These are phyloP conservation scores for Jamesozyma spencerorum DNA, from an alignment of 805 yeast species.

Conservation along the genomic window DNA sequence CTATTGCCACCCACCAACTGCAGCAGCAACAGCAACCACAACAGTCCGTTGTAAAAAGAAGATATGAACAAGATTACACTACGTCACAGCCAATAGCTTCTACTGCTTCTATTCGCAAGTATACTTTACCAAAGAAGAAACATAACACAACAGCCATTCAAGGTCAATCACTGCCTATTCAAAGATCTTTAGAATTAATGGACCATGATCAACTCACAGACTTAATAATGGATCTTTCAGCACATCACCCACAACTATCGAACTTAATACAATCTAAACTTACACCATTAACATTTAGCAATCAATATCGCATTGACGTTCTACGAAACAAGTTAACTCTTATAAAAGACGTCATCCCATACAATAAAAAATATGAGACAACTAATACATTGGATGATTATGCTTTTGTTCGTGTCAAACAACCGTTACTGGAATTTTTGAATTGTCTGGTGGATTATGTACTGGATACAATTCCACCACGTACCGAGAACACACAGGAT, in stretches of 20 bases:
- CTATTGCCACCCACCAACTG: background rate
- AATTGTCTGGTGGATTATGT: constrained; percentile 29
- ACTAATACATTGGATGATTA: constrained; percentile 24
- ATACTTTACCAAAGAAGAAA: constrained; percentile 13
- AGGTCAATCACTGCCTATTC: constrained; percentile 26
- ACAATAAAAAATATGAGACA: constrained; percentile 16
- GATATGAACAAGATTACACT: too few relatives aligned
- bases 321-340: constrained; percentile 19
- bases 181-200: constrained; percentile 28
- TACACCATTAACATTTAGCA: constrained; percentile 9
- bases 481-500: constrained; percentile 19
- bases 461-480: constrained; percentile 28
- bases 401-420: constrained; percentile 30
- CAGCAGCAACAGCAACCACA: background rate
- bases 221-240: constrained; percentile 9
- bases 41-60: background rate
- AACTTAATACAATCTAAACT: constrained; percentile 11
- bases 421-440: constrained; percentile 25
- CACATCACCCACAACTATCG: constrained; percentile 21
- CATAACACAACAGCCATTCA: constrained; percentile 13
- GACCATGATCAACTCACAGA: constrained; percentile 23
- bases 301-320: constrained; percentile 16
- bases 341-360: constrained; percentile 23
- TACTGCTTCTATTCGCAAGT: background rate
- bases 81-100: background rate